Evolutionary conservation across 441 rosid species (phyloP), one percentile per base, ranked within the genome.

Genomic region (Adansonia rubrostipa): DNA sequence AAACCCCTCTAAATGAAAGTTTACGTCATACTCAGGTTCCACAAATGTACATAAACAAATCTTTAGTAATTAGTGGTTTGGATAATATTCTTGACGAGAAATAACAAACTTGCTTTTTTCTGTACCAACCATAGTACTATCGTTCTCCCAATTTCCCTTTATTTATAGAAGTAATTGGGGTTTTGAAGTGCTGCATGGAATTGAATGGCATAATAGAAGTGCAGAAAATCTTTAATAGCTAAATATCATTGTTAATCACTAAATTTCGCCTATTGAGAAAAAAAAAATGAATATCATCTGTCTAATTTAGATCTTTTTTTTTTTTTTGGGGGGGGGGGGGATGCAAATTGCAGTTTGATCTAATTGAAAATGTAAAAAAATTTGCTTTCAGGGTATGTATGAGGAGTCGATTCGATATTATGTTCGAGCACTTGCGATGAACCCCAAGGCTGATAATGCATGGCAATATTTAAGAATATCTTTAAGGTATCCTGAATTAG

Each of bases 381-480:
- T 74, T 58, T 76, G 65, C 71, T 9, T 81, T 75, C 79, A 96
- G 98, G 94, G 98, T 24, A 82, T 92, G 98, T 91, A 93, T 19
- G 90, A 88, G 84, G 97, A 96, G 61, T 94, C 99, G 0, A 89
- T 96, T 64, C 89, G 91, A 7, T 96, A 93, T 76, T 96, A 96
- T 81, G 99, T 96, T 4, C 95, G 98, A 42, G 98, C 99, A 65
- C 99, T 96, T 1, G 88, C 96, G 9, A 93, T 96, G 99, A 96
- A 96, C 82, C 99, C 99, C 40, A 96, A 96, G 87, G 98, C 99
- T 20, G 99, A 96, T 79, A 96, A 91, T 80, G 99, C 98, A 15
- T 96, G 98, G 98, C 99, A 94, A 76, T 96, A 94, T 86, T 85
- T 96, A 90, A 90, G 95, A 84, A 92, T 96, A 81, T 96, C 99